Conservation (phyloP, 441 rosid species). For the Metrosideros polymorpha region DNA sequence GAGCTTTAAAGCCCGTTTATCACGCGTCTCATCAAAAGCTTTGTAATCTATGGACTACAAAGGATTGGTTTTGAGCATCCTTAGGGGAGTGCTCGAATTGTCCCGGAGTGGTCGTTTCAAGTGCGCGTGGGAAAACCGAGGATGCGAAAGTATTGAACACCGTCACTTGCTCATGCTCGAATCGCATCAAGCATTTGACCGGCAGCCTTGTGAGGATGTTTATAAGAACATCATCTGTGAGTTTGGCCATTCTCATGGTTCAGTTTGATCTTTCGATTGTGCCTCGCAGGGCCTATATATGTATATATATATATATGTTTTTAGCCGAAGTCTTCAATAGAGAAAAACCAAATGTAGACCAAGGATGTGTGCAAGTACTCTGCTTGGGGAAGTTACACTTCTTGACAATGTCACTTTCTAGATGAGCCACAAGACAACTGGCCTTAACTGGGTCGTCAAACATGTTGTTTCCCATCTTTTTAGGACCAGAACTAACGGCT, state of each 20-base stretch:
- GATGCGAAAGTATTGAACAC: conserved; percentile 19
- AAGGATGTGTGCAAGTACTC: not conserved
- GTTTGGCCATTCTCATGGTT: not conserved
- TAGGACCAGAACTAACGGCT: not conserved
- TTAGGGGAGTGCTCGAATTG: not conserved
- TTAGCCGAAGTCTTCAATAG: not conserved
- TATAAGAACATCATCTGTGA: conserved; percentile 17
- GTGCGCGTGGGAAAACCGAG: not conserved
- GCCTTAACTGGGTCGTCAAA: not conserved
- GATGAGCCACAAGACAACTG: not conserved
- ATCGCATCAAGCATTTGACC: conserved; percentile 11
- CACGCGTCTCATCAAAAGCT: not conserved
- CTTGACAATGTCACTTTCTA: not conserved
- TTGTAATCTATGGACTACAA: not conserved
- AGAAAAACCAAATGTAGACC: not conserved
- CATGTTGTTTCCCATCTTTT: not conserved
- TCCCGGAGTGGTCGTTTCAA: not conserved
- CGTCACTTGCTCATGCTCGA: conserved; percentile 20
- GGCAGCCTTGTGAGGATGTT: conserved; percentile 21
- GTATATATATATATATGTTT: too few relatives aligned
- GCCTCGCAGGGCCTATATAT: too few relatives aligned
- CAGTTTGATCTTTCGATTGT: too few relatives aligned
- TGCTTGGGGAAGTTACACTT: not conserved
- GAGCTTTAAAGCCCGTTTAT: not conserved
- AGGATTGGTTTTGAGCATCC: not conserved